Base-by-base conservation (phyloP, 1,284 basidiomycete genomes). In the Tremellales sp. region DNA sequence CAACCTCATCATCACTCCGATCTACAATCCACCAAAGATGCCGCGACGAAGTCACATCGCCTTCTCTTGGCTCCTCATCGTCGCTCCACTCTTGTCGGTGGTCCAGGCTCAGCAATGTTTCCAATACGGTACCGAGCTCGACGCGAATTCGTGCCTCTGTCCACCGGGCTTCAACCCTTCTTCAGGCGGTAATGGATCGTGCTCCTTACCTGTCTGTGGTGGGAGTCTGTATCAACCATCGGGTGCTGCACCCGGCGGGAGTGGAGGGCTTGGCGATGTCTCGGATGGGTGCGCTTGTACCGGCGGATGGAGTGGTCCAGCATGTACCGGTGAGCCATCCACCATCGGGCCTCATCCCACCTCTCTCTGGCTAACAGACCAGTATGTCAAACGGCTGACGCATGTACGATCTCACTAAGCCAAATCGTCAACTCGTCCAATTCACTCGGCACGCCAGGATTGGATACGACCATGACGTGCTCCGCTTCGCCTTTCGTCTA, bases 241-340 rank as follows among this genome's bases (percentile, higher is more conserved):
- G 6, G 27, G 48, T 7, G 55, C 54, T 5, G 65, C 79, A 2
- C 70, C 79, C 12, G 62, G 65, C 2, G 61, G 77, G 0, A 73
- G 75, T 4, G 77, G 77, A 2, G 75, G 74, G 17, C 79, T 81
- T 45, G 77, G 81, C 12, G 86, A 89, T 64, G 55, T 87, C 47
- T 63, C 78, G 21, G 75, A 81, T 17, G 75, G 71, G 3, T 91
- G 89, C 61, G 72, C 77, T 0, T 91, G 89, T 67, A 72, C 81
- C 51, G 64, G 65, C 45, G 88, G 85, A 0, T 91, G 88, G 87
- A 76, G 76, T 1, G 89, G 89, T 2, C 79, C 79, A 0, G 84
- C 81, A 0, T 92, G 89, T 71, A 88, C 89, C 54, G 73, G 76
- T 76, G 45, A 46, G 67, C 62, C n/a, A 21, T n/a, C n/a, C n/a